Evolutionary conservation across 2,329 filamentous ascomycete species (phyloP).

Genomic region (Diaporthe vexans): DNA sequence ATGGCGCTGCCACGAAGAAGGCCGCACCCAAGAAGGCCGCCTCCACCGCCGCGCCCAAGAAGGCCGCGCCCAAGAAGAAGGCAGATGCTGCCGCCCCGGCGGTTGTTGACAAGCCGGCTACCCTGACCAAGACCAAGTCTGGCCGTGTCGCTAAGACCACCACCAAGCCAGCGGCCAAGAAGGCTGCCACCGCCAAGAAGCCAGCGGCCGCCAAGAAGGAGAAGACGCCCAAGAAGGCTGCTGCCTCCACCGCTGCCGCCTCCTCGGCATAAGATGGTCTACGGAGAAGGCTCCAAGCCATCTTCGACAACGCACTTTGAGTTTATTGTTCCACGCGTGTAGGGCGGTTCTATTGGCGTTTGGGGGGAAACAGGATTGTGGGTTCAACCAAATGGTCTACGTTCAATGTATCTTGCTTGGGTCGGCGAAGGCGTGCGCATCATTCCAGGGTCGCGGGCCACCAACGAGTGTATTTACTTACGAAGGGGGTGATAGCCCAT

Average conservation of each 20-base stretch:
- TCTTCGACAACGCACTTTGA: conserved; percentile 46
- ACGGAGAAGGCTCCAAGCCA: conserved; percentile 48
- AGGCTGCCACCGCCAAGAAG: conserved; percentile 54
- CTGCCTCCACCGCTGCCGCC: conserved; percentile 35
- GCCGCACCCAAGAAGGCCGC: conserved; percentile 60
- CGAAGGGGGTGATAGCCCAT: conserved; percentile 6
- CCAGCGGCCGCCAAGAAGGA: conserved; percentile 62
- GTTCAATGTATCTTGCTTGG: conserved; percentile 43
- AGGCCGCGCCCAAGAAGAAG: conserved; percentile 49
- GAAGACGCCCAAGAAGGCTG: conserved; percentile 55
- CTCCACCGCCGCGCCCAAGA: conserved; percentile 59
- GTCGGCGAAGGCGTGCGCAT: conserved; percentile 34
- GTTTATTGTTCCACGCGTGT: conserved; percentile 47
- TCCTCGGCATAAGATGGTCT: conserved; percentile 27
- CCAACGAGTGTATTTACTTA: conserved; percentile 50
- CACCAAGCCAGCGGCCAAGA: conserved; percentile 62
- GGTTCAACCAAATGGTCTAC: conserved; percentile 44
- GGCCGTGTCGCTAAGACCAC: conserved; percentile 84
- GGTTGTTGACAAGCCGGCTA: conserved; percentile 77
- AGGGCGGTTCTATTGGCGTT: conserved; percentile 52
- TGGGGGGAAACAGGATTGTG: conserved; percentile 49
- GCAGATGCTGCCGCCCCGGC: conserved; percentile 63
- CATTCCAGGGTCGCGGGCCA: conserved; percentile 40
- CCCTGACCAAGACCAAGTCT: conserved; percentile 86
- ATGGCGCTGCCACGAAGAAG: conserved; percentile 57